These are phyloP conservation scores for Lomentospora prolificans DNA, from an alignment of 2,329 filamentous ascomycete species.

Conservation along the genomic window DNA sequence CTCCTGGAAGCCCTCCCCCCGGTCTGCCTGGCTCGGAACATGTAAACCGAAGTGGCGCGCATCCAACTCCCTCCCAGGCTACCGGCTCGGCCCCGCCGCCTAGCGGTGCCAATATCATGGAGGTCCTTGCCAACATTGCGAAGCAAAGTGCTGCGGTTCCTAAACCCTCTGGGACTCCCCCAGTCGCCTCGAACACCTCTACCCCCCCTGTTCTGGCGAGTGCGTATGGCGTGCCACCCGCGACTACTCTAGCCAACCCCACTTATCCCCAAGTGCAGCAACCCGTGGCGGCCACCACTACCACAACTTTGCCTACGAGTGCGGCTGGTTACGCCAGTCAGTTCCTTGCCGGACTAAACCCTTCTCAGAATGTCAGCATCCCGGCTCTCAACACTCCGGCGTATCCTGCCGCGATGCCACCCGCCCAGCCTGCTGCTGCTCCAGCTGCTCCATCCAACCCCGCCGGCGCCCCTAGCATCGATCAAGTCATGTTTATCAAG, in stretches of 20 bases:
- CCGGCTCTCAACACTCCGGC: conserved; percentile 15
- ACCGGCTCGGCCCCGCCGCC: conserved; percentile 14
- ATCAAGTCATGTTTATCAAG: conserved; percentile 65
- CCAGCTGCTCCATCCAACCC: conserved; percentile 24
- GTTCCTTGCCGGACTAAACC: conserved; percentile 14
- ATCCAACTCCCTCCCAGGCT: conserved; percentile 13
- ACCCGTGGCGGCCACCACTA: conserved; percentile 5
- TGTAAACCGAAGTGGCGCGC: not conserved
- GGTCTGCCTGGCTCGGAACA: conserved; percentile 21
- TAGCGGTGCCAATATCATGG: conserved; percentile 31
- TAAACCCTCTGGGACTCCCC: conserved; percentile 3
- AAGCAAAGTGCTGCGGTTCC: conserved; percentile 53
- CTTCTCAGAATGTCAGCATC: conserved; percentile 17
- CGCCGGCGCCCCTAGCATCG: conserved; percentile 28
- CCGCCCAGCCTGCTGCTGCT: conserved; percentile 33
- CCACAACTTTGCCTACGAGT: conserved; percentile 14
- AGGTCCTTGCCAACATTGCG: conserved; percentile 71
- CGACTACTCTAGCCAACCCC: conserved; percentile 21
- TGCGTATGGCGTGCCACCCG: conserved; percentile 27
- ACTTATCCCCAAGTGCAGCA: conserved; percentile 19
- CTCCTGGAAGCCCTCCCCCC: conserved; percentile 50
- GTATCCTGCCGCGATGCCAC: conserved; percentile 40
- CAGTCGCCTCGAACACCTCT: conserved; percentile 19
- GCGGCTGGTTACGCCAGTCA: conserved; percentile 1
- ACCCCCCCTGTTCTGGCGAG: conserved; percentile 28